Evolutionary conservation across 2,329 filamentous ascomycete genomes (phyloP), one percentile per base, ranked within the genome.

Genomic region (Mycosphaerella sp.): DNA sequence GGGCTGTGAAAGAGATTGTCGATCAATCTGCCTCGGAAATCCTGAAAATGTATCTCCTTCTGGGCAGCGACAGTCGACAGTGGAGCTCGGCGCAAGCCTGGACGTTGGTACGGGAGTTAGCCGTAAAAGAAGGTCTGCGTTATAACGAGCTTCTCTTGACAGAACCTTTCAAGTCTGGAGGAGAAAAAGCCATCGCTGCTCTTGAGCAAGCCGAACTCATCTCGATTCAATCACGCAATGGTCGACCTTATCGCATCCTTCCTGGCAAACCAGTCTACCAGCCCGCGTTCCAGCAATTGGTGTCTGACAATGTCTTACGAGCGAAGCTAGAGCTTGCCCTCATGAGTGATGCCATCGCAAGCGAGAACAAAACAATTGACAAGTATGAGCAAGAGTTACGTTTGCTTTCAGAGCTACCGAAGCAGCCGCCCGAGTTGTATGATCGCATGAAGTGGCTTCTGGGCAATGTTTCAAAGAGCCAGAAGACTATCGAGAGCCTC

Each of bases 81-180:
- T 97, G 89, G 87, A 87, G 84, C 0, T 75, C 82, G 4, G 84
- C 93, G 64, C 93, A 97, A 72, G 91, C 89, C 0, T 97, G 93
- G 93, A 79, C 85, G 53, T 73, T 98, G 2, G 84, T 97, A 69
- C 90, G 87, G 65, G 75, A 80, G 27, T 81, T 98, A 12, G 85
- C 87, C 0, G 68, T 78, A n/a, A 73, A 80, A 9, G 80, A 84
- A 5, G 76, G 70, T 3, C 75, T 97, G 0, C 80, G 86, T 1
- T 97, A 95, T 75, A 91, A 95, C 68, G 86, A 94, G 63, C 76
- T 95, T 2, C 73, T 96, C 0, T 79, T 95, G 1, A 81, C 84
- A 3, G 82, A 86, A 49, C 78, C 87, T 0, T 95, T 94, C 70
- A 81, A 84, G 17, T 66, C 78, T 1, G 79, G 81, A 52, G 87